These are phyloP conservation scores for Magnaporthiopsis poae DNA, from an alignment of 2,329 filamentous ascomycete genomes.

Conservation along the genomic window DNA sequence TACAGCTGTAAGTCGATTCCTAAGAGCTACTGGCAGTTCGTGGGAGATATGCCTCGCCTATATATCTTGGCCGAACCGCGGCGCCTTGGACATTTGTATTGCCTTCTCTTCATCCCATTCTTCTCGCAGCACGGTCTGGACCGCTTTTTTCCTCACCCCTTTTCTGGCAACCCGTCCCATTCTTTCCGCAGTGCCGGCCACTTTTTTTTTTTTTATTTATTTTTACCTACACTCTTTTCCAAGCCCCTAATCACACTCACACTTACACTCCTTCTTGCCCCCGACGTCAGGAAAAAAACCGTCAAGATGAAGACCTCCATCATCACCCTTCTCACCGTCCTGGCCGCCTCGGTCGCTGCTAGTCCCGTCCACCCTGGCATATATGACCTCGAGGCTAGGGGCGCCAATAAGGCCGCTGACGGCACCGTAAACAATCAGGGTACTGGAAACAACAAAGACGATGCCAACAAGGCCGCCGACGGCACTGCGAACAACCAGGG, in stretches of 20 bases:
- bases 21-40: too few relatives aligned
- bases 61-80: neutral
- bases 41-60: neutral
- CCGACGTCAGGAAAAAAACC: neutral
- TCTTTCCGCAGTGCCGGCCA: conserved; percentile 6
- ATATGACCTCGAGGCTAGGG: neutral
- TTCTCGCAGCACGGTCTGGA: neutral
- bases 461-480: neutral
- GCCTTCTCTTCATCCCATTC: neutral
- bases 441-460: neutral
- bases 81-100: neutral
- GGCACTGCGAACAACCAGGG: neutral
- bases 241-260: neutral
- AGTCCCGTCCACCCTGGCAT: neutral
- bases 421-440: neutral
- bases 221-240: neutral
- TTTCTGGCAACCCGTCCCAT: neutral
- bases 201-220: neutral
- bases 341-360: conserved; percentile 4
- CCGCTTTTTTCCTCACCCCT: neutral
- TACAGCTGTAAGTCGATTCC: too few relatives aligned
- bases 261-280: neutral
- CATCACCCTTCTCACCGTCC: neutral
- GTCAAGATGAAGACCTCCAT: conserved; percentile 3
- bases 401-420: neutral